Evolutionary conservation across 176 grass and related monocot genomes (phyloP).

Genomic region (Thalia dealbata): DNA sequence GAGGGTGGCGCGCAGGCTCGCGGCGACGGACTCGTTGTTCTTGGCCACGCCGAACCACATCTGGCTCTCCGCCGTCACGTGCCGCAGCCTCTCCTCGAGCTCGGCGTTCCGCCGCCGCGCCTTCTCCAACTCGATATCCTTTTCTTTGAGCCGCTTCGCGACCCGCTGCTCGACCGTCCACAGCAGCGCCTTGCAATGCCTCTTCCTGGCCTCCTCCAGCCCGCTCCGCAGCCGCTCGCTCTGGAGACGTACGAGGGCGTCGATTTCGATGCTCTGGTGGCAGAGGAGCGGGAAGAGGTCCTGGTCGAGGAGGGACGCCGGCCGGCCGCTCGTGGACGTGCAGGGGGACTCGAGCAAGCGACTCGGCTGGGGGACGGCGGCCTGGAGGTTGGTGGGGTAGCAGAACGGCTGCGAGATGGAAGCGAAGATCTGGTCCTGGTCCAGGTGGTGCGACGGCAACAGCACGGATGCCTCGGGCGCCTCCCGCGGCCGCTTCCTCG

Average conservation of each 20-base stretch:
- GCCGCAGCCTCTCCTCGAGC: constrained; percentile 36
- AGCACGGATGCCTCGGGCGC: neutral
- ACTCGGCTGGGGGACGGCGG: neutral
- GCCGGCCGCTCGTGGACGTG: constrained; percentile 50
- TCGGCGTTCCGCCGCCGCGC: constrained; percentile 11
- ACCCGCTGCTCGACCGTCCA: constrained; percentile 18
- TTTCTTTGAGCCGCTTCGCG: constrained; percentile 17
- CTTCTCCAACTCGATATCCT: constrained; percentile 25
- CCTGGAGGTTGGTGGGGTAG: constrained; percentile 5
- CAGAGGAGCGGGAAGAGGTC: constrained; percentile 25
- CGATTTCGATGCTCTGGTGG: constrained; percentile 27
- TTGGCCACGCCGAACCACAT: constrained; percentile 43
- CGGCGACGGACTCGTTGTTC: constrained; percentile 35
- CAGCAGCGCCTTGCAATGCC: constrained; percentile 32
- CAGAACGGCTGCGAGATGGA: neutral
- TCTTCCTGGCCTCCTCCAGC: constrained; percentile 32
- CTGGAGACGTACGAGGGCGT: constrained; percentile 41
- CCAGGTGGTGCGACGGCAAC: neutral
- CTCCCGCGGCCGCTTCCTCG: constrained; percentile 37
- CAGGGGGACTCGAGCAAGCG: constrained; percentile 15
- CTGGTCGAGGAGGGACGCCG: neutral
- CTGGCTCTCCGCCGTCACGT: constrained; percentile 33
- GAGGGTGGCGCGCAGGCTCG: constrained; percentile 32
- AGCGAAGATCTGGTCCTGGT: neutral
- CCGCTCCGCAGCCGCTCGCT: constrained; percentile 30